Evolutionary conservation across 2,329 filamentous ascomycete genomes (phyloP), one percentile per base, ranked within the genome.

Genomic region (Alternaria angustiovoidea): DNA sequence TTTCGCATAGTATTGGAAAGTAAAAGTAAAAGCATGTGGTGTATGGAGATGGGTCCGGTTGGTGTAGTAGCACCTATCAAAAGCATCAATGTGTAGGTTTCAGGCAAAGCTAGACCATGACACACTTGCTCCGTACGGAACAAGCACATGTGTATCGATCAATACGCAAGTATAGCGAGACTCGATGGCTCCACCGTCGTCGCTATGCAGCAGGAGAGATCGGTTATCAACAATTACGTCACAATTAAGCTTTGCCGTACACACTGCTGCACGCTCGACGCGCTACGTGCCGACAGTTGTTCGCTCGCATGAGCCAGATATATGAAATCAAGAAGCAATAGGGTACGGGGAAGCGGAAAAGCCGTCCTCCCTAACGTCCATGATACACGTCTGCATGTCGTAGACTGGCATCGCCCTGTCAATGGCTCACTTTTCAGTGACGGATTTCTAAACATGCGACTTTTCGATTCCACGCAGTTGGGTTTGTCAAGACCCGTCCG

Each of bases 271-370:
- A 49, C 46, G 20, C 30, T 36, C 46, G 22, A 38, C 9, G 32
- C 46, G 46, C 46, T 49, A 49, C 46, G 46, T 49, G 20, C 14
- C 9, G 46, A 36, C 20, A n/a, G 46, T 38, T 49, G 46, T 7
- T 26, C 8, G 32, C 26, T 49, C 32, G 32, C 46, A 49, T 49
- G 32, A 49, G 46, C 46, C 46, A 49, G 5, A 26, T 24, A 4
- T 18, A 24, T 49, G 20, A 14, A 24, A 7, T 32, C 46, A 49
- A 36, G 46, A 49, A 34, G 34, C 46, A 36, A 7, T 16, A 36
- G 18, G 46, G 32, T 49, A 49, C 46, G 46, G 46, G 46, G 46
- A 49, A 49, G 46, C 46, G 46, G 46, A 49, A 38, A 32, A 49
- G 46, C 46, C 30, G 46, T 38, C 30, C 7, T 36, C 46, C 46